Conservation (phyloP, 176 grass and related monocot genomes). For the Hsuehochloa calcarea region DNA sequence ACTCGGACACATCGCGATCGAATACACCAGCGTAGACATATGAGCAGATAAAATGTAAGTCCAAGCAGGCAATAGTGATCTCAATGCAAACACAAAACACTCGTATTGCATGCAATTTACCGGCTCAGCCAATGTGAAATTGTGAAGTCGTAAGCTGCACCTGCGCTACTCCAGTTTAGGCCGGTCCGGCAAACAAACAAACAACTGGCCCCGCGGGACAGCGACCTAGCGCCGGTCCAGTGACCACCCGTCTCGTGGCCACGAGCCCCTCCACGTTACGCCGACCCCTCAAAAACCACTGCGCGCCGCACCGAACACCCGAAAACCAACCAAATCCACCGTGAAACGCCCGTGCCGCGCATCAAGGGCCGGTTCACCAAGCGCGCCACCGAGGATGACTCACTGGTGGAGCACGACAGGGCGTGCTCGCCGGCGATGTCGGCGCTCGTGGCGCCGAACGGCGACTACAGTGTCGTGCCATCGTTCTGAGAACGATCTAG, state of each 20-base stretch:
- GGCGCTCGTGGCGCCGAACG: slow-evolving; percentile 17
- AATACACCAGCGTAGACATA: background rate
- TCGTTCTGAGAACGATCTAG: slow-evolving; percentile 34
- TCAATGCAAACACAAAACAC: background rate
- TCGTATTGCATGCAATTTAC: background rate
- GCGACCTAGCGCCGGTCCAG: slow-evolving; percentile 20
- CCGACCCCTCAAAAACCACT: slow-evolving; percentile 22
- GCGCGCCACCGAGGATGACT: slow-evolving; percentile 37
- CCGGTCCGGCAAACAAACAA: slow-evolving; percentile 18
- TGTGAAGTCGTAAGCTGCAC: background rate
- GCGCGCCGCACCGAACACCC: background rate
- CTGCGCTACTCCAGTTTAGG: background rate
- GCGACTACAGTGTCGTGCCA: slow-evolving; percentile 50
- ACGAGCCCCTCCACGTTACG: slow-evolving; percentile 25
- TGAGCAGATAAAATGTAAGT: background rate
- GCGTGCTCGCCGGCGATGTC: slow-evolving; percentile 31
- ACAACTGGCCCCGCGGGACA: background rate
- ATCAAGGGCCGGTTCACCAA: slow-evolving; percentile 86
- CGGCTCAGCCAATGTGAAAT: background rate
- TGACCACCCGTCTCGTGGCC: slow-evolving; percentile 26
- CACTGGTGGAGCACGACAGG: slow-evolving; percentile 15
- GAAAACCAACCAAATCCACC: background rate
- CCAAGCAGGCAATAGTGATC: background rate
- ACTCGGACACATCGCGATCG: background rate
- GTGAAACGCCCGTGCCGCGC: slow-evolving; percentile 28